Evolutionary conservation across 1,284 basidiomycete species (phyloP).

Genomic region (Ganoderma resinaceum): DNA sequence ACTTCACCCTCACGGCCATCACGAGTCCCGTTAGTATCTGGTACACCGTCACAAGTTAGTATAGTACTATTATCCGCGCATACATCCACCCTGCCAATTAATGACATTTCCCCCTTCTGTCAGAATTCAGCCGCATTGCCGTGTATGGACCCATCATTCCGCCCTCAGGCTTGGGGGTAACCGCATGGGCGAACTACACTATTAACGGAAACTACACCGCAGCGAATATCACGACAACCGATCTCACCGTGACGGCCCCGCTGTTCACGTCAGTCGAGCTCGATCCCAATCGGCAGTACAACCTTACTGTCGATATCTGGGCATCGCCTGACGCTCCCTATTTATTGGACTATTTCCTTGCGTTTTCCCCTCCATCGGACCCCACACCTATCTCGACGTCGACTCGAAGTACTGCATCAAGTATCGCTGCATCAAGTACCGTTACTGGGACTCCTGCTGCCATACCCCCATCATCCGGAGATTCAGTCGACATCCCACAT

Average conservation of each 20-base stretch:
- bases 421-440: too few relatives aligned
- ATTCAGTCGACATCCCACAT: background rate
- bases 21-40: background rate
- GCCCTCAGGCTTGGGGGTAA: background rate
- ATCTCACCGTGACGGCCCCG: constrained; percentile 5
- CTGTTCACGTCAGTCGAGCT: constrained; percentile 12
- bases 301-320: constrained; percentile 6
- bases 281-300: constrained; percentile 2
- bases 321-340: constrained; percentile 9
- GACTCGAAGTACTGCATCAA: background rate
- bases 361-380: background rate
- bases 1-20: constrained; percentile 1
- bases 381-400: constrained; percentile 6
- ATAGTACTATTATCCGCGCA: background rate
- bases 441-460: background rate
- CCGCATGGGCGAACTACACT: constrained; percentile 13
- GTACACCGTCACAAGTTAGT: constrained; percentile 14
- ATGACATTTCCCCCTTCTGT: background rate
- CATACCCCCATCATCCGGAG: background rate
- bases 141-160: constrained; percentile 10
- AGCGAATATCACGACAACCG: background rate
- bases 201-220: constrained; percentile 4
- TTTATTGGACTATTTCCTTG: constrained; percentile 12
- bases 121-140: constrained; percentile 7
- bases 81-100: background rate